phyloP scores from a whole-genome alignment of 176 grass and related monocot genomes.

The Triticum aestivum region DNA sequence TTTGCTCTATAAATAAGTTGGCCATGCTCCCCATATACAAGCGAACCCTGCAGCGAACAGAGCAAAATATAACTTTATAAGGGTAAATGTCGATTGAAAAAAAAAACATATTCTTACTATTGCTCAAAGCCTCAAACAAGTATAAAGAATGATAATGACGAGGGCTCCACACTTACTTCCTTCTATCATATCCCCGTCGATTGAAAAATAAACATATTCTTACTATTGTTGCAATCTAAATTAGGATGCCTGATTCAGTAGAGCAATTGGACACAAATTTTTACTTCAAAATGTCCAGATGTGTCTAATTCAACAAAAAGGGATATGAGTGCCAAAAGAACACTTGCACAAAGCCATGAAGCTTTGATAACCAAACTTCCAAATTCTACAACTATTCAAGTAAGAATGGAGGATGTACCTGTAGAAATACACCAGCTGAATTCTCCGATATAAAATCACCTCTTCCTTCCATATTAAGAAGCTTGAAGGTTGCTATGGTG shows the following conservation, averaged over 20 bases:
- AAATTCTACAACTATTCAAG: conserved; percentile 7
- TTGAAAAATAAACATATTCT: not conserved
- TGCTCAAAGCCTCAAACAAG: conserved; percentile 14
- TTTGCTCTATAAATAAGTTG: conserved; percentile 68
- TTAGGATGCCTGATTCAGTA: not conserved
- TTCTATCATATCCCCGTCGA: not conserved
- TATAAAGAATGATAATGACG: not conserved
- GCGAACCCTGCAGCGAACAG: conserved; percentile 61
- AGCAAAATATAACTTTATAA: conserved; percentile 6
- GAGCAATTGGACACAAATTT: not conserved
- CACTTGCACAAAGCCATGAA: not conserved
- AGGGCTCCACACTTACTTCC: not conserved
- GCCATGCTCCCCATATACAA: conserved; percentile 73
- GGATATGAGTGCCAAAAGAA: not conserved
- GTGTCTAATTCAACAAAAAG: not conserved
- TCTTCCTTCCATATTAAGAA: conserved; percentile 55
- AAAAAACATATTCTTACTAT: not conserved
- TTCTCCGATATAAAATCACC: conserved; percentile 54
- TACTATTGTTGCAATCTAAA: not conserved
- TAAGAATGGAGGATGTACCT: conserved; percentile 50
- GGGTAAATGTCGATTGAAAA: not conserved
- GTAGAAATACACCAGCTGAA: conserved; percentile 87
- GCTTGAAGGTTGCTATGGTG: conserved; percentile 62
- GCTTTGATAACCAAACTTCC: conserved; percentile 7
- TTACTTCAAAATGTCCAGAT: not conserved